Evolutionary conservation across 2,329 filamentous ascomycete species (phyloP), one percentile per base, ranked within the genome.

Genomic region (Paecilomyces niveus): DNA sequence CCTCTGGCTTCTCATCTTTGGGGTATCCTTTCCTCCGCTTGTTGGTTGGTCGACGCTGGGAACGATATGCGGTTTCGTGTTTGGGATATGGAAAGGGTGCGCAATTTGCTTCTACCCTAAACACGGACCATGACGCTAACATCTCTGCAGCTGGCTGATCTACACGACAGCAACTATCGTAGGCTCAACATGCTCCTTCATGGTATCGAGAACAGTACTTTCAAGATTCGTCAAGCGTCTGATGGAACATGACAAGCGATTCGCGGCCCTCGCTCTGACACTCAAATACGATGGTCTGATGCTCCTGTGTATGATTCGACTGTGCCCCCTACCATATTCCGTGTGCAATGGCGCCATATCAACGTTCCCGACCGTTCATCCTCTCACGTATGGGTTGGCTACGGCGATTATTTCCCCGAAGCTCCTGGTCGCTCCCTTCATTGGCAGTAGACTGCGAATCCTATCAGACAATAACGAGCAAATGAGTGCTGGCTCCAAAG

Each of bases 281-380:
- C 80, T 99, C 61, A 91, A 96, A 63, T 87, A 90, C 68, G 94
- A 99, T 68, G 94, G 94, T 0, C 75, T 99, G 55, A 89, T 91
- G 67, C 86, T 97, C 57, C 81, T 99, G 53, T 87, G 90, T 62
- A 95, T 94, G 83, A 94, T 99, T 66, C 85, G 94, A 31, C 83
- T 97, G 63, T 97, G 93, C 68, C 94, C 94, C 1, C 73, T 99
- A 60, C 94, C 94, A 13, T 99, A 96, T 73, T 94, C 89, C 56
- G 79, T 97, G 65, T 92, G 89, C 70, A 99, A 99, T 71, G 94
- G 92, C 55, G 96, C 96, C 61, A 85, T 99, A 57, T 91, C 91
- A 31, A 97, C 94, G 1, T 92, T 99, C 61, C 92, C 92, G 2
- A 96, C 89, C 32, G 90, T 99, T 33, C 83, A 87, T 24, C 89